Conservation (phyloP, 306 rosid species). For the Aeschynomene evenia region DNA sequence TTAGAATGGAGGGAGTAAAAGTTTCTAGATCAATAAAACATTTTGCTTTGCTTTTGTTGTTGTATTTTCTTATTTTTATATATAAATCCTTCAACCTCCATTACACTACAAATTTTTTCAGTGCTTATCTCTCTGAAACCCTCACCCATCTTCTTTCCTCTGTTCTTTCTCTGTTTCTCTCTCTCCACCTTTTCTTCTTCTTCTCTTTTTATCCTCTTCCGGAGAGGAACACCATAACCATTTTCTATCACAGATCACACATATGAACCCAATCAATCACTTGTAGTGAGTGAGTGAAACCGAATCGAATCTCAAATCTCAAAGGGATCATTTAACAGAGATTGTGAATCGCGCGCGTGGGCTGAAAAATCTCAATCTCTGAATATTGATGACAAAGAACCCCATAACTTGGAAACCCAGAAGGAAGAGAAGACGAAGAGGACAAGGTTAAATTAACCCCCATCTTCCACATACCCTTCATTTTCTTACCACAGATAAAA, state of each 20-base stretch:
- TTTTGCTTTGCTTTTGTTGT: too few relatives aligned
- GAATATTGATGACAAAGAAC: constrained; percentile 60
- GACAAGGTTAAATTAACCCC: constrained; percentile 36
- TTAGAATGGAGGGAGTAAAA: too few relatives aligned
- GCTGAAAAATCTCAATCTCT: neutral
- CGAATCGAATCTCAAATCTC: neutral
- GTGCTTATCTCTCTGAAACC: neutral
- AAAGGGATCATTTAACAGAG: neutral
- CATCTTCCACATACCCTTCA: neutral
- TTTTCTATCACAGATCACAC: too few relatives aligned
- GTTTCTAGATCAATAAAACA: too few relatives aligned
- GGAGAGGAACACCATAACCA: too few relatives aligned
- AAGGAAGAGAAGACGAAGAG: constrained; percentile 57
- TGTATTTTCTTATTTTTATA: neutral
- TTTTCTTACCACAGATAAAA: neutral
- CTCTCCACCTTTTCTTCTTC: neutral
- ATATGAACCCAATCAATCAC: neutral
- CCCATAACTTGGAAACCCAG: constrained; percentile 47
- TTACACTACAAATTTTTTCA: neutral
- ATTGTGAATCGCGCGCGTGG: too few relatives aligned
- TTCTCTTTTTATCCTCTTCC: neutral
- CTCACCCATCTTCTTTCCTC: too few relatives aligned
- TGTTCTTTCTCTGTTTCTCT: neutral
- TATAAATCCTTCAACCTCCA: neutral
- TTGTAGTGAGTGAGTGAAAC: neutral